phyloP scores from a whole-genome alignment of 495 filamentous ascomycete species.

The Podospora fimiseda region DNA sequence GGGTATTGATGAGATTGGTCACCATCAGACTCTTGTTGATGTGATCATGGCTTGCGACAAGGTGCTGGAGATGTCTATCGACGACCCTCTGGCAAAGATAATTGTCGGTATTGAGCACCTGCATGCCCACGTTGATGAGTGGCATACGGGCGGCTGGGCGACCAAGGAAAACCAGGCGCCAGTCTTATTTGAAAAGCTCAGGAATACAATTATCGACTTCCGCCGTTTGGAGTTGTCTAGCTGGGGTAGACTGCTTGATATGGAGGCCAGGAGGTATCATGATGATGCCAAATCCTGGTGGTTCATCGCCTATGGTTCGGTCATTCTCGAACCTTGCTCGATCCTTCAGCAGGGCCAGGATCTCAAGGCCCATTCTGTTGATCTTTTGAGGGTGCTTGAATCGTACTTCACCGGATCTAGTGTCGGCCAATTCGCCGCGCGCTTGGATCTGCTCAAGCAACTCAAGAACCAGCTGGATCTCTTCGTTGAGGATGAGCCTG shows the following conservation, averaged over 20 bases:
- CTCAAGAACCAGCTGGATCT: slow-evolving; percentile 59
- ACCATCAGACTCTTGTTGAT: slow-evolving; percentile 59
- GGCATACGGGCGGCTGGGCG: slow-evolving; percentile 76
- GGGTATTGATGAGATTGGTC: slow-evolving; percentile 49
- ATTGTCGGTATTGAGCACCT: slow-evolving; percentile 80
- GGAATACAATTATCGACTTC: slow-evolving; percentile 74
- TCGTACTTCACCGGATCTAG: slow-evolving; percentile 67
- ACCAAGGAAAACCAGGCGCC: slow-evolving; percentile 68
- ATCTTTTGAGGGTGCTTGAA: slow-evolving; percentile 64
- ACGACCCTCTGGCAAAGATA: slow-evolving; percentile 80
- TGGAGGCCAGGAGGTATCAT: slow-evolving; percentile 67
- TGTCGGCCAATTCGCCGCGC: slow-evolving; percentile 69
- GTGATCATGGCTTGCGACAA: slow-evolving; percentile 68
- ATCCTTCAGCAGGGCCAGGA: slow-evolving; percentile 49
- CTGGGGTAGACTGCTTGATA: slow-evolving; percentile 85
- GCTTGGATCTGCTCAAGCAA: slow-evolving; percentile 65
- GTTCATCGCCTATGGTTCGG: slow-evolving; percentile 88
- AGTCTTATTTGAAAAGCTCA: slow-evolving; percentile 65
- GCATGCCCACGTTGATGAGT: slow-evolving; percentile 76
- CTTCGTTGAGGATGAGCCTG: slow-evolving; percentile 48
- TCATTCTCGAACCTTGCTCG: slow-evolving; percentile 67
- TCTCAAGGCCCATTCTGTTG: slow-evolving; percentile 55
- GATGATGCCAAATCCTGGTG: slow-evolving; percentile 85
- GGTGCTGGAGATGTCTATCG: slow-evolving; percentile 64
- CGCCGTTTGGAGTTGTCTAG: slow-evolving; percentile 82